Conservation (phyloP, 495 filamentous ascomycete genomes). For the Penicillium pulvis region DNA sequence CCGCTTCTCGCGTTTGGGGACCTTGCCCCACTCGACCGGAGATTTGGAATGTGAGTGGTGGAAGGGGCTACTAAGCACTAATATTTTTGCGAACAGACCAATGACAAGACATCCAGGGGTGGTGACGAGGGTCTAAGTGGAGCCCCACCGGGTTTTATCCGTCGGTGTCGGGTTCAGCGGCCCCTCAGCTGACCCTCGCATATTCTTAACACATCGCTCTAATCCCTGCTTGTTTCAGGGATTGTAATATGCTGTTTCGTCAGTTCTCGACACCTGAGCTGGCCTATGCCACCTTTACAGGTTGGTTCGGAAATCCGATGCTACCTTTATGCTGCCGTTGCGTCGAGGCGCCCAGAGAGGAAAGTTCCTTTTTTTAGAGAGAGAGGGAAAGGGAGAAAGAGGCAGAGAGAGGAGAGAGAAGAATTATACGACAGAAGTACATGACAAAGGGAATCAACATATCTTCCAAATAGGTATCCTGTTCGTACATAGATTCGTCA, state of each 20-base stretch:
- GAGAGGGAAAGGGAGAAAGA: neutral
- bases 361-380: neutral
- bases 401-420: too few relatives aligned
- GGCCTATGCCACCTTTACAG: constrained; percentile 14
- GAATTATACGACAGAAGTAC: neutral
- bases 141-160: constrained; percentile 21
- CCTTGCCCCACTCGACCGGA: constrained; percentile 1
- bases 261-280: constrained; percentile 10
- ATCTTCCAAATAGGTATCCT: too few relatives aligned
- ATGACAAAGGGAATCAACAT: too few relatives aligned
- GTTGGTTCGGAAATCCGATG: constrained; percentile 9
- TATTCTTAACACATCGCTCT: constrained; percentile 3
- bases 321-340: constrained; percentile 26
- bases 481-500: neutral
- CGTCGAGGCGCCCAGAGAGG: constrained; percentile 9
- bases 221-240: constrained; percentile 21
- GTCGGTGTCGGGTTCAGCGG: constrained; percentile 26
- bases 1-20: constrained; percentile 26
- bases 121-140: constrained; percentile 10
- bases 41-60: constrained; percentile 17
- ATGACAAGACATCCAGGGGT: constrained; percentile 2
- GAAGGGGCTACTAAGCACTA: constrained; percentile 16
- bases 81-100: constrained; percentile 11
- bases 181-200: constrained; percentile 10
- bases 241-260: constrained; percentile 14